A percentile compares a stretch with the other conserved stretches of the same genome.
Evolutionary conservation across 2,329 filamentous ascomycete species (phyloP).

Genomic region (Talaromyces sp.): DNA sequence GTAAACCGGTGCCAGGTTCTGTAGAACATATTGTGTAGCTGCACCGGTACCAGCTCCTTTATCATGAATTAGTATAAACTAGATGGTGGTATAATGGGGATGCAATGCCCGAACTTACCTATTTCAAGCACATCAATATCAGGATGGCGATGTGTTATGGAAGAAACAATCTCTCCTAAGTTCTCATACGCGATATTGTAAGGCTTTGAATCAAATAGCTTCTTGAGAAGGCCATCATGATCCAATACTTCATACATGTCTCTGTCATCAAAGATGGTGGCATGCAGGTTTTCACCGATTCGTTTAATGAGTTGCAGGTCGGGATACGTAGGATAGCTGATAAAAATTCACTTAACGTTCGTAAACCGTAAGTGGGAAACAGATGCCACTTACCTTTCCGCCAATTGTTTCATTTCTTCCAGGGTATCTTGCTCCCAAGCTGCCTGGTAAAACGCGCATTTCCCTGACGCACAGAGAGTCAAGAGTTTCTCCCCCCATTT

Average conservation of each 20-base stretch:
- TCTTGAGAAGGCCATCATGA: conserved; percentile 30
- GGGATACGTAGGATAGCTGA: background rate
- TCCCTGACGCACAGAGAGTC: background rate
- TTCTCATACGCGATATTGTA: background rate
- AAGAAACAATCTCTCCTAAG: background rate
- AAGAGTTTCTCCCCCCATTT: background rate
- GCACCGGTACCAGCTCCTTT: conserved; percentile 43
- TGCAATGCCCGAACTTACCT: background rate
- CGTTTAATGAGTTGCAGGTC: background rate
- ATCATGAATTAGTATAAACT: background rate
- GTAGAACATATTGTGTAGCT: conserved; percentile 35
- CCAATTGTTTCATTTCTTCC: background rate
- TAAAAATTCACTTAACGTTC: background rate
- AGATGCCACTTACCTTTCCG: background rate
- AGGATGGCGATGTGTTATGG: conserved; percentile 33
- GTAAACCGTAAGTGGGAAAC: background rate
- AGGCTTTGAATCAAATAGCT: conserved; percentile 22
- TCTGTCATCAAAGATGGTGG: background rate
- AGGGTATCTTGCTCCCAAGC: background rate
- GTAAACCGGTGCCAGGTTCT: conserved; percentile 18
- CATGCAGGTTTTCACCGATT: background rate
- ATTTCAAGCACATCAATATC: conserved; percentile 41
- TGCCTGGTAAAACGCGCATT: background rate
- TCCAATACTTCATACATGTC: background rate
- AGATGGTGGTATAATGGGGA: too few species aligned